Evolutionary conservation across 1,284 basidiomycete species (phyloP), one percentile per base, ranked within the genome.

Genomic region (Pseudozyma tsukubaensis): DNA sequence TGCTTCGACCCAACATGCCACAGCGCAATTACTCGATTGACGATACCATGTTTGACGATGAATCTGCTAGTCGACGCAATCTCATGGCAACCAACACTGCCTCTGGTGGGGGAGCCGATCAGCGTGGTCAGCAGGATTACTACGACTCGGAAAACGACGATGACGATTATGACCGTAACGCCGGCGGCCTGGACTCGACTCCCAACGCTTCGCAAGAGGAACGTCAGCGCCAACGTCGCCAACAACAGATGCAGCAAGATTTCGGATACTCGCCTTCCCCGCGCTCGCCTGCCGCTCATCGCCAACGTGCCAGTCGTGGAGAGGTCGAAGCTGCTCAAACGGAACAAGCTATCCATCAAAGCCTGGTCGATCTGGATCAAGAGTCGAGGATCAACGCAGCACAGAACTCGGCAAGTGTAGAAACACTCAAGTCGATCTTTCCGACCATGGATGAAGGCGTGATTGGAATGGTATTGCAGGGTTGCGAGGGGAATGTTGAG

Each of bases 381-480:
- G 16, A 56, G 11, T 57, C 67, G 48, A 61, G 48, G 32, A 50
- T 64, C 13, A 57, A 66, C 53, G 68, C 69, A 44, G 73, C 65
- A 10, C 73, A 76, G 48, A 70, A 72, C 37, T 72, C 69, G 51
- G 73, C 73, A 13, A 63, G 73, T 18, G 48, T 76, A 6, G 73
- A 72, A 53, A 81, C 79, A 40, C 71, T 81, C 50, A 72, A 76
- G 45, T 78, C 76, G 40, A 80, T 81, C 55, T 81, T 81, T 50
- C 79, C 79, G 1, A 69, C 70, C 16, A 72, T 76, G 55, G 79
- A 81, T n/a, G 55, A 62, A 4, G 56, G 64, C 1, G 78, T 81
- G 49, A 72, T 79, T 35, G 63, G 68, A 57, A 75, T 80, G 64
- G 73, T 81, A 35, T 44, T 81, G 64, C 73, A 80, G 32, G 78